Evolutionary conservation across 495 filamentous ascomycete species (phyloP).

Genomic region (Pseudevernia furfuracea): DNA sequence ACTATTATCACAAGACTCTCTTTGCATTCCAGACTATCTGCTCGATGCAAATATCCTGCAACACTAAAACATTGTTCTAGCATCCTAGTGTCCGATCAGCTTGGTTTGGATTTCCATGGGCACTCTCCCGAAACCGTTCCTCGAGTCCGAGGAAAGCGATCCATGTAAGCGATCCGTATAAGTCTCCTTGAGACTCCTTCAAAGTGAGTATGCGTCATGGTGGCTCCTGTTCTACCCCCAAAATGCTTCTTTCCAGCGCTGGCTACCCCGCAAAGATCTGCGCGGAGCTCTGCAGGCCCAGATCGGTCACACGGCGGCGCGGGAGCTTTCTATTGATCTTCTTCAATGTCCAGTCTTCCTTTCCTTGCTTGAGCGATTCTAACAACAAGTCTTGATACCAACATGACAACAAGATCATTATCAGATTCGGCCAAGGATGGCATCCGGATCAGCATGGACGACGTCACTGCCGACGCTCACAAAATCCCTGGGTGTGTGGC

Average conservation of each 20-base stretch:
- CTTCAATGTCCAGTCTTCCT: not conserved
- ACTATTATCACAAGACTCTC: not conserved
- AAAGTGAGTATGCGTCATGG: not conserved
- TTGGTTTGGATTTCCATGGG: not conserved
- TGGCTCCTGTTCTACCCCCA: not conserved
- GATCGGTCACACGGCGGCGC: not conserved
- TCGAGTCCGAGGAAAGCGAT: not conserved
- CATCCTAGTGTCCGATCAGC: not conserved
- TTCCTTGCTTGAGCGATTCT: not conserved
- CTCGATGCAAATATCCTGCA: not conserved
- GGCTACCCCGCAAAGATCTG: conserved; percentile 7
- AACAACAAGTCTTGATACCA: not conserved
- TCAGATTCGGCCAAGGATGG: not conserved
- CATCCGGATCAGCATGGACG: conserved; percentile 29
- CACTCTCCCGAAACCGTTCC: not conserved
- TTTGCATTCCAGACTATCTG: not conserved
- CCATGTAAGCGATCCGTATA: too few species aligned
- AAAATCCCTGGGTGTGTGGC: conserved; percentile 41
- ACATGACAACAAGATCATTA: not conserved
- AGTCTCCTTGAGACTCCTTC: not conserved
- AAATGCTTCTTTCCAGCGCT: not conserved
- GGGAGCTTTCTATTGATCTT: not conserved
- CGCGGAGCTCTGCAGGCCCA: not conserved
- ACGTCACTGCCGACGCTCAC: conserved; percentile 33
- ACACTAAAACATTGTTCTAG: not conserved